A percentile compares a stretch with the other conserved stretches of the same genome.
Evolutionary conservation across 108 stramenopile species (phyloP).

Genomic region (Stephanodiscus minutulus): DNA sequence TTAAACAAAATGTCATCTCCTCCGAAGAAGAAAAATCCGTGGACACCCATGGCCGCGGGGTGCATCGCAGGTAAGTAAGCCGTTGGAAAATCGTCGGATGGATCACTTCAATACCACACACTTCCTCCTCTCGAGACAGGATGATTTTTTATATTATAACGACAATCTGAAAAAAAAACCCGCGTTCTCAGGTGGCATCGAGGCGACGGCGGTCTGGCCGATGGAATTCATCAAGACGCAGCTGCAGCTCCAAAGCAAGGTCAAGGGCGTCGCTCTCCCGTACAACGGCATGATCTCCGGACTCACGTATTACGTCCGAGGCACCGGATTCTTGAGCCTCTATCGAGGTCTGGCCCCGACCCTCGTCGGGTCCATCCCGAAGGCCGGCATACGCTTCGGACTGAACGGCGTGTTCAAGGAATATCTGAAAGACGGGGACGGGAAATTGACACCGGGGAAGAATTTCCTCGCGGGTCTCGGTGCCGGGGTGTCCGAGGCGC

Average conservation of each 20-base stretch:
- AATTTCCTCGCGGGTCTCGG: conserved; percentile 94
- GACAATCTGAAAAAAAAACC: too few species aligned
- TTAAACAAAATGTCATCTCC: conserved; percentile 14
- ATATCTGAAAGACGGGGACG: conserved; percentile 78
- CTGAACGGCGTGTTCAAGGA: conserved; percentile 88
- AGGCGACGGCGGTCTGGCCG: conserved; percentile 92
- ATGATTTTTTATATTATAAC: too few species aligned
- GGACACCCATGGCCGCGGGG: conserved; percentile 81
- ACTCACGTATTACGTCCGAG: conserved; percentile 83
- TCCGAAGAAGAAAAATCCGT: conserved; percentile 72
- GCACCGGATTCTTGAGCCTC: conserved; percentile 85
- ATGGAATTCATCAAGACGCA: conserved; percentile 96
- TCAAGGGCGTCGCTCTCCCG: conserved; percentile 65
- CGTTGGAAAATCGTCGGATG: neutral
- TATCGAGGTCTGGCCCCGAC: conserved; percentile 93
- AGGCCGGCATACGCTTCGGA: conserved; percentile 98
- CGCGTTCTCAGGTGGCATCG: conserved; percentile 54
- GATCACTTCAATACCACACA: too few species aligned
- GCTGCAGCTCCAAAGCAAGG: conserved; percentile 74
- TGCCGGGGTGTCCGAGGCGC: conserved; percentile 92
- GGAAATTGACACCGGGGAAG: conserved; percentile 84
- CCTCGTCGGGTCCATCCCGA: conserved; percentile 87
- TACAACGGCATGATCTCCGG: conserved; percentile 88
- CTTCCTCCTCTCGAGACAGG: too few species aligned
- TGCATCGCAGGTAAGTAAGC: conserved; percentile 61